Evolutionary conservation across 495 filamentous ascomycete species (phyloP).

Genomic region (Penicillium maclennaniae): DNA sequence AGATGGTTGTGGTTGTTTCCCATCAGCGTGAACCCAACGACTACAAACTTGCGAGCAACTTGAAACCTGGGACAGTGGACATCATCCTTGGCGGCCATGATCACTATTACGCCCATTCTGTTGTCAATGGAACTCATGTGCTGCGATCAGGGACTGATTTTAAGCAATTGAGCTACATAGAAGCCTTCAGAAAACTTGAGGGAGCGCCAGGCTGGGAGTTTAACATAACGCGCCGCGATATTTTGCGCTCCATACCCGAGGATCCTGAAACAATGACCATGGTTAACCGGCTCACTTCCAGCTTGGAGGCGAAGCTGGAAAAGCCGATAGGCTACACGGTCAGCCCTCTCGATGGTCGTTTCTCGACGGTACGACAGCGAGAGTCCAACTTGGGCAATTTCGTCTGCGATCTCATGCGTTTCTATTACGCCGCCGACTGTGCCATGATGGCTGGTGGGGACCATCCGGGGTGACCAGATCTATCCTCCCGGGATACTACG

Average conservation of each 20-base stretch:
- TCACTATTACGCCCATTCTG: conserved; percentile 74
- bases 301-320: conserved; percentile 68
- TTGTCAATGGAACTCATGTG: conserved; percentile 74
- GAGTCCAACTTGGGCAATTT: conserved; percentile 89
- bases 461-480: conserved; percentile 86
- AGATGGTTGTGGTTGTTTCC: conserved; percentile 75
- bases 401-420: conserved; percentile 84
- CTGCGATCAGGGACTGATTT: conserved; percentile 85
- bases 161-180: conserved; percentile 84
- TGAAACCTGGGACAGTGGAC: conserved; percentile 66
- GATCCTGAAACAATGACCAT: conserved; percentile 53
- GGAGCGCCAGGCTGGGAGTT: conserved; percentile 61
- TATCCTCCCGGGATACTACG: conserved; percentile 74
- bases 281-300: conserved; percentile 64
- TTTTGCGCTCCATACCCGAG: conserved; percentile 60
- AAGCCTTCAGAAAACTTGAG: conserved; percentile 55
- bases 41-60: conserved; percentile 69
- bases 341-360: conserved; percentile 76
- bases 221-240: conserved; percentile 69
- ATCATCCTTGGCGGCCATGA: conserved; percentile 87
- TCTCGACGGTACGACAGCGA: conserved; percentile 68
- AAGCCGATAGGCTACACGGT: conserved; percentile 81
- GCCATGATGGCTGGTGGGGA: conserved; percentile 83
- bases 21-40: conserved; percentile 86
- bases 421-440: conserved; percentile 75